These are phyloP conservation scores for Piper longum DNA, from an alignment of 164 flowering plant species.

Conservation along the genomic window DNA sequence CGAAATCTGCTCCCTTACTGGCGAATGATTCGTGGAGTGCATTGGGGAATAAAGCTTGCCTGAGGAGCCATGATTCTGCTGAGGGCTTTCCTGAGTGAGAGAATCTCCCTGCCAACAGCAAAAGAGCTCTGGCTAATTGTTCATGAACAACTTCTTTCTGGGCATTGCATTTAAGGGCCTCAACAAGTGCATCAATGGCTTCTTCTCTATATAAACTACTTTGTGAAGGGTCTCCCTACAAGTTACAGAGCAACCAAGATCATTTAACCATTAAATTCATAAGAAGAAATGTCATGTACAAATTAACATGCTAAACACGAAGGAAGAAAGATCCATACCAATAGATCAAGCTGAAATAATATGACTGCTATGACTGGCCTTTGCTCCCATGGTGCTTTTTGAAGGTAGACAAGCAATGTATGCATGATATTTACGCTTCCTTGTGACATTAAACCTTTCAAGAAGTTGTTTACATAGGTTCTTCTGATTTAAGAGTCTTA, in stretches of 20 bases:
- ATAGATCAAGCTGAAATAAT: slow-evolving; percentile 53
- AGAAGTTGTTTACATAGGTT: slow-evolving; percentile 22
- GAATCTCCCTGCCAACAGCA: slow-evolving; percentile 38
- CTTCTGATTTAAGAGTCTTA: slow-evolving; percentile 18
- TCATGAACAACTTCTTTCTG: slow-evolving; percentile 29
- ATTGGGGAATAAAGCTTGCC: slow-evolving; percentile 34
- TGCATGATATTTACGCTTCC: slow-evolving; percentile 45
- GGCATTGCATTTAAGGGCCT: slow-evolving; percentile 22
- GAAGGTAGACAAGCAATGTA: slow-evolving; percentile 35
- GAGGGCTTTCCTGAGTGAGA: slow-evolving; percentile 31
- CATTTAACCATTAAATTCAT: background rate
- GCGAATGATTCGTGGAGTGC: slow-evolving; percentile 13
- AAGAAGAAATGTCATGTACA: background rate
- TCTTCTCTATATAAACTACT: slow-evolving; percentile 54
- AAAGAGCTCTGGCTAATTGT: slow-evolving; percentile 42
- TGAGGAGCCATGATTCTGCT: slow-evolving; percentile 37
- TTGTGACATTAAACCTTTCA: slow-evolving; percentile 28
- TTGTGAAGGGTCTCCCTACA: slow-evolving; percentile 45
- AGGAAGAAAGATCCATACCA: slow-evolving; percentile 24
- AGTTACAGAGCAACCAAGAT: slow-evolving; percentile 15
- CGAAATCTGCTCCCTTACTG: slow-evolving; percentile 9
- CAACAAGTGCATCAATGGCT: slow-evolving; percentile 36
- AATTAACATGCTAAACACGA: background rate
- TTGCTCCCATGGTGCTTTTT: slow-evolving; percentile 37
- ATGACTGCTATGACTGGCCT: slow-evolving; percentile 41